Conservation (phyloP, 1,284 basidiomycete species). For the Cryptococcus neoformans region DNA sequence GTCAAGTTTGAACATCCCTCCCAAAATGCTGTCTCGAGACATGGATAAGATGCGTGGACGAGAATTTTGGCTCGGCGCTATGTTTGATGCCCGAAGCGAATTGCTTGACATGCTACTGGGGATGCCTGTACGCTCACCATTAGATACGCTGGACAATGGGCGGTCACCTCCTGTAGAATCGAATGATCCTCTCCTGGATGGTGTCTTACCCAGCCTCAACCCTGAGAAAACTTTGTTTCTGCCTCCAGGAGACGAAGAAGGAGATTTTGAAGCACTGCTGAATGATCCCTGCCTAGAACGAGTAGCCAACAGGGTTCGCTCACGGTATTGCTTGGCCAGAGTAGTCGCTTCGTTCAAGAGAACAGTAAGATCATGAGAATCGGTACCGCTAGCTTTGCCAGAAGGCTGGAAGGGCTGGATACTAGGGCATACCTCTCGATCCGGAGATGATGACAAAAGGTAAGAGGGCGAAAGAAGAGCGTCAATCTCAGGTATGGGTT, state of each 20-base stretch:
- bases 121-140: neutral
- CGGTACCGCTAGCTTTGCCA: neutral
- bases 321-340: slow-evolving; percentile 25
- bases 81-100: neutral
- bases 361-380: slow-evolving; percentile 19
- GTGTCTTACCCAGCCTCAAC: slow-evolving; percentile 3
- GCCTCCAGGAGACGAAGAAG: slow-evolving; percentile 8
- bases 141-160: neutral
- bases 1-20: slow-evolving; percentile 6
- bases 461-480: slow-evolving; percentile 33
- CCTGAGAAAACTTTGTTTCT: slow-evolving; percentile 7
- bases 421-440: slow-evolving; percentile 30
- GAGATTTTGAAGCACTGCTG: slow-evolving; percentile 1
- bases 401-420: slow-evolving; percentile 28
- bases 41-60: slow-evolving; percentile 2
- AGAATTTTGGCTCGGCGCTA: neutral
- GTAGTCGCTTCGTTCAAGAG: slow-evolving; percentile 24
- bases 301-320: neutral
- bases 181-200: slow-evolving; percentile 15
- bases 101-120: neutral
- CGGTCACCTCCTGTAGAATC: slow-evolving; percentile 1
- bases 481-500: slow-evolving; percentile 30
- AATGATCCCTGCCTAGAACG: slow-evolving; percentile 10
- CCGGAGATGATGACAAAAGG: slow-evolving; percentile 16
- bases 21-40: slow-evolving; percentile 13